Evolutionary conservation across 768 basidiomycete species (phyloP), one percentile per base, ranked within the genome.

Genomic region (Albatrellus ellisii): DNA sequence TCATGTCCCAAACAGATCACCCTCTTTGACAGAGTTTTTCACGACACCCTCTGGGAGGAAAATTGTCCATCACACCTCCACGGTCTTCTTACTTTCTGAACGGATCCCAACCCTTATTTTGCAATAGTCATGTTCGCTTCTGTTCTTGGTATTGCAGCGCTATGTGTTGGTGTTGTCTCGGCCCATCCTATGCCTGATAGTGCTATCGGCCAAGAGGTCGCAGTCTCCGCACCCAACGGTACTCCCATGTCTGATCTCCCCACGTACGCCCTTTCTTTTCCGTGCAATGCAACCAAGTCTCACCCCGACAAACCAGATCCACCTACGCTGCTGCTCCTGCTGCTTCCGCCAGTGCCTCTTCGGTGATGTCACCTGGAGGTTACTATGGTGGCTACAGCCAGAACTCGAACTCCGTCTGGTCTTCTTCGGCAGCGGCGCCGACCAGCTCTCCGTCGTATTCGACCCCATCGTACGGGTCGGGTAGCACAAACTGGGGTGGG

Each of bases 21-120:
- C 65, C 72, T 77, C 77, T 80, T 81, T 72, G 78, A 77, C 61
- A 81, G 78, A 77, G 72, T 63, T 56, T 55, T 58, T 58, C 63
- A 60, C 64, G 58, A 61, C 63, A 54, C 65, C 70, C 77, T 74
- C 70, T 75, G 62, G 75, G 70, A 73, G 76, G 77, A 73, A 56
- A 54, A 50, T 59, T 58, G 64, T 55, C 62, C 62, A 44, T 56
- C 54, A 63, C 65, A 63, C 65, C 60, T 68, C 62, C 54, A 70
- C 71, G 64, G 65, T 70, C 59, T 54, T 47, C 42, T 37, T 41
- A 17, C 44, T 48, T 31, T 46, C 61, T 51, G 57, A 48, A 56
- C 48, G n/a, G n/a, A n/a, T n/a, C 56, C 61, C 56, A 53, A 27
- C 34, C 36, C 35, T 57, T 58, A n/a, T 57, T 51, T 38, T 50